A percentile compares a stretch with the other conserved stretches of the same genome.
Evolutionary conservation across 2,329 filamentous ascomycete species (phyloP).

Genomic region (Alternaria arbusti): DNA sequence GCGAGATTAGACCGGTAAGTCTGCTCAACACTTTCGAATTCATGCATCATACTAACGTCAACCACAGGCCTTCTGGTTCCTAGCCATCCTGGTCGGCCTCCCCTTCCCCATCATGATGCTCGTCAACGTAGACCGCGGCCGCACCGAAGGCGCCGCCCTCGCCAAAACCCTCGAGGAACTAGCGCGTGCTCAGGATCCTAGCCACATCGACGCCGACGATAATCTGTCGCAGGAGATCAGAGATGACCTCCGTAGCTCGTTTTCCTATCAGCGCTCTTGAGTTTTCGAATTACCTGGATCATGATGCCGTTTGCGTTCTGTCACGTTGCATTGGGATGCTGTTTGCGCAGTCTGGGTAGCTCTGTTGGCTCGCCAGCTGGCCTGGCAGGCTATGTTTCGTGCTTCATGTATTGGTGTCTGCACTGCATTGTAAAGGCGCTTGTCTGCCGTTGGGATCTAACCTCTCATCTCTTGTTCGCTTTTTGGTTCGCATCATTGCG

Average conservation of each 20-base stretch:
- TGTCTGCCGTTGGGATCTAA: background rate
- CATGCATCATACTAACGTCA: background rate
- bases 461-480: background rate
- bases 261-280: conserved; percentile 25
- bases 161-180: conserved; percentile 46
- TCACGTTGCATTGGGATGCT: conserved; percentile 12
- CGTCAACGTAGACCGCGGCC: conserved; percentile 75
- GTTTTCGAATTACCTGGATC: background rate
- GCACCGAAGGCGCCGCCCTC: conserved; percentile 50
- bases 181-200: conserved; percentile 13
- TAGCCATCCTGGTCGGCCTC: conserved; percentile 81
- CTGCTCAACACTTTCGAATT: background rate
- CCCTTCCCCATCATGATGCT: conserved; percentile 85
- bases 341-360: conserved; percentile 6
- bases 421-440: background rate
- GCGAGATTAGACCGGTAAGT: conserved; percentile 56
- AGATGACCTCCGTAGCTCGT: conserved; percentile 18
- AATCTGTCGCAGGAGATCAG: conserved; percentile 20
- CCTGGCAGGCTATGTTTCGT: background rate
- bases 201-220: conserved; percentile 7
- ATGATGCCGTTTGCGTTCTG: background rate
- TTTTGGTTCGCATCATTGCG: background rate
- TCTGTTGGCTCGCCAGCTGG: background rate
- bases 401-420: background rate
- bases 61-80: conserved; percentile 80